Base-by-base conservation (phyloP, 1,139 yeast species). In the Kodamaea plutei region DNA sequence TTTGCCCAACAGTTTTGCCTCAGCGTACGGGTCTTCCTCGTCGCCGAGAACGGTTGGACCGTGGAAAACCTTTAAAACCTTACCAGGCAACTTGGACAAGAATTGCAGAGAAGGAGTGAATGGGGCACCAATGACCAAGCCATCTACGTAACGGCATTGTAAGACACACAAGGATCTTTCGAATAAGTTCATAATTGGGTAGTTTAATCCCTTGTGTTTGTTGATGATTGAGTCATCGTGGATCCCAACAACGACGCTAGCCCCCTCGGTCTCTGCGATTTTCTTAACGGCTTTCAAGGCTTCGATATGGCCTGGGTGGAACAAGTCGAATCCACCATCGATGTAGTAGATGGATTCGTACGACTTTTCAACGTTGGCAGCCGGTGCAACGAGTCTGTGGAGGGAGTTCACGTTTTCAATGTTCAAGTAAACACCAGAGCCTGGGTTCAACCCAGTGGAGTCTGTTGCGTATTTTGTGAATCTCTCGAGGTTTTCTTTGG, bases 261-360 rank as follows among this genome's bases (percentile, higher is more conserved):
- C 68, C 6, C 53, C 51, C 3, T 63, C 62, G 25, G 32, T 56
- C 47, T 37, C 54, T 31, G 53, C 79, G 25, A 56, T 58, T 35
- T 57, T 56, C 20, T 57, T 50, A 8, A 73, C 76, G 7, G 61
- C 50, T 35, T 71, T 63, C 40, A 84, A 63, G 8, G 79, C 77
- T 47, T 79, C 84, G 40, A 89, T 85, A 52, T 91, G 96, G 11
- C 96, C 97, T 17, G 95, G 89, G 52, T 88, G 89, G 58, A 91
- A 88, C 39, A 91, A 66, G 56, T 91, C 98, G 61, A 88, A 91
- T 2, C 84, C 84, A 13, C 97, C 97, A 46, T 82, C 88, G 7
- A 84, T 71, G 48, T 83, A 85, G 34, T 64, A 69, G 8, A 74
- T 57, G 20, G 47, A 33, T 46, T 46, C 27, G 68, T 61, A 34